phyloP scores from a whole-genome alignment of 2,329 filamentous ascomycete genomes.

The Xylaria sp. region DNA sequence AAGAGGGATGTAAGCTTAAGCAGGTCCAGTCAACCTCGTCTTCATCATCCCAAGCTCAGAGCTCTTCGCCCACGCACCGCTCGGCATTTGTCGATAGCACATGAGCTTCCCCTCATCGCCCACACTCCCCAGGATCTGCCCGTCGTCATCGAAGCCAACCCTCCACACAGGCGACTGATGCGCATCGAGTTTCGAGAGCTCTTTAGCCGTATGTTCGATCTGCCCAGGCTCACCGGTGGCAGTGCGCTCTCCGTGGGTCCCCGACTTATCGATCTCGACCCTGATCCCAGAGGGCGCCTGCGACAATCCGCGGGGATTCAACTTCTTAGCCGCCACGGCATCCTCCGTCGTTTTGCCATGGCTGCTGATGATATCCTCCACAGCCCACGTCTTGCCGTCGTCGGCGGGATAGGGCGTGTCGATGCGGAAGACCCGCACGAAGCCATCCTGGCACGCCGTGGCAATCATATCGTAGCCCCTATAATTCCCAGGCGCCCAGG shows the following conservation, averaged over 20 bases:
- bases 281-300: slow-evolving; percentile 62
- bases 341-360: slow-evolving; percentile 45
- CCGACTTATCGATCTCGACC: slow-evolving; percentile 64
- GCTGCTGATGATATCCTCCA: slow-evolving; percentile 57
- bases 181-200: slow-evolving; percentile 74
- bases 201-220: slow-evolving; percentile 70
- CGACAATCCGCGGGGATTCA: slow-evolving; percentile 42
- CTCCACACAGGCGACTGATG: slow-evolving; percentile 80
- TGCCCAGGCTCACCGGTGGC: slow-evolving; percentile 71
- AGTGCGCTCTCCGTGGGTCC: slow-evolving; percentile 60
- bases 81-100: slow-evolving; percentile 70
- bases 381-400: slow-evolving; percentile 63
- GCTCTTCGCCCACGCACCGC: slow-evolving; percentile 69
- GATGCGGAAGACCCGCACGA: slow-evolving; percentile 87
- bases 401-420: slow-evolving; percentile 65
- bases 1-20: slow-evolving; percentile 4
- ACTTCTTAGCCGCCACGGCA: slow-evolving; percentile 7
- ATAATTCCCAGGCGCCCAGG: slow-evolving; percentile 93
- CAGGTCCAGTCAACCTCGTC: slow-evolving; percentile 58
- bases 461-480: slow-evolving; percentile 90
- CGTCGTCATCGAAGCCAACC: slow-evolving; percentile 75
- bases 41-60: slow-evolving; percentile 69
- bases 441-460: slow-evolving; percentile 92
- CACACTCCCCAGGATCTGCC: slow-evolving; percentile 78
- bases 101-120: slow-evolving; percentile 78